Evolutionary conservation across 371 early-diverging fungal genomes (phyloP).

Genomic region (Nematocida sp.): DNA sequence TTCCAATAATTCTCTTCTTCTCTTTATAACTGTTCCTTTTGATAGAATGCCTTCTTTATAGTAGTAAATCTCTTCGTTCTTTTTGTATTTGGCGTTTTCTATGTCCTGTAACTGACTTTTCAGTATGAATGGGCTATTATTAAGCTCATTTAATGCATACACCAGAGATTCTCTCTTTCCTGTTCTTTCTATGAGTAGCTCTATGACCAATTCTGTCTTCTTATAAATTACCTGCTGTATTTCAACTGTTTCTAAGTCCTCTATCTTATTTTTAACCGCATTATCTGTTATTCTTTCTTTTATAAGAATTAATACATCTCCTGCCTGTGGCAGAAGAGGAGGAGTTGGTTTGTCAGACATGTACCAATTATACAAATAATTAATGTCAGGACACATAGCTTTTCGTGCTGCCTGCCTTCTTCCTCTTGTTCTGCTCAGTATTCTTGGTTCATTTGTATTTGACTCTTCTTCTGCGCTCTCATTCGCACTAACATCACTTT

Average conservation of each 20-base stretch:
- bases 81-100: conserved; percentile 7
- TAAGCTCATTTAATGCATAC: neutral
- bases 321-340: neutral
- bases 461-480: neutral
- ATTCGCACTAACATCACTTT: neutral
- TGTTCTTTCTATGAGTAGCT: conserved; percentile 9
- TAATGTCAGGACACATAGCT: neutral
- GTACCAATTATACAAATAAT: conserved; percentile 2
- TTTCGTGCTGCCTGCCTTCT: conserved; percentile 23
- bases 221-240: neutral
- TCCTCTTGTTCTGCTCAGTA: conserved; percentile 14
- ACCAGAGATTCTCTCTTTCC: neutral
- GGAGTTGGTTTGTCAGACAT: conserved; percentile 1
- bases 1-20: neutral
- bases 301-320: neutral
- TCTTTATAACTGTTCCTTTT: neutral
- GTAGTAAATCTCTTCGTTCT: conserved; percentile 38
- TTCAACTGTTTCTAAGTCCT: conserved; percentile 1
- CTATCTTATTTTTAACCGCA: neutral
- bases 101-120: neutral
- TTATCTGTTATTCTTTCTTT: neutral
- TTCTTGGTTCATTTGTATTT: neutral
- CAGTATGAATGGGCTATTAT: conserved; percentile 36
- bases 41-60: conserved; percentile 7
- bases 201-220: neutral